Percentiles rank a stretch among this genome's conserved stretches.
Conservation (phyloP, 257 asterid species). For the Gentiana straminea region DNA sequence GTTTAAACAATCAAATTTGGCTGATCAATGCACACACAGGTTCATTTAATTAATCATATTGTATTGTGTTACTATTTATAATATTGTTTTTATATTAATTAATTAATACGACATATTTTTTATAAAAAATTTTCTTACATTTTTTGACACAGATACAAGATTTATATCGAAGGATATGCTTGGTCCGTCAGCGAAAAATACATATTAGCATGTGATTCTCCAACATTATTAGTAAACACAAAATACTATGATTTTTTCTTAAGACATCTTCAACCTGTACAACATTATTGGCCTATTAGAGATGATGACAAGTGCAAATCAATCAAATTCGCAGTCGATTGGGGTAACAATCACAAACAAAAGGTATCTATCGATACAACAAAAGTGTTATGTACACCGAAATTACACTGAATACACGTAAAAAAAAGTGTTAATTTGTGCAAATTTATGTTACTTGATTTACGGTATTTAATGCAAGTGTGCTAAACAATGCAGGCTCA, state of each 20-base stretch:
- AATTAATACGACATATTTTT: background rate
- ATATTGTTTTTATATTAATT: too few relatives aligned
- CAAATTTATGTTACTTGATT: too few relatives aligned
- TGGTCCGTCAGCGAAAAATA: slow-evolving; percentile 30
- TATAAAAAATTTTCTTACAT: background rate
- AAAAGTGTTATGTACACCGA: background rate
- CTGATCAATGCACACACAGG: slow-evolving; percentile 21
- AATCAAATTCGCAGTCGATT: slow-evolving; percentile 21
- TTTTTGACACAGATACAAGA: slow-evolving; percentile 16
- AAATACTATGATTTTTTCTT: slow-evolving; percentile 25
- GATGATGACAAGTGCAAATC: slow-evolving; percentile 20
- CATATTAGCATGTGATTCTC: slow-evolving; percentile 25
- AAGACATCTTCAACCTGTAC: slow-evolving; percentile 17
- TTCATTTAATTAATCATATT: background rate
- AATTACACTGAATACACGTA: too few relatives aligned
- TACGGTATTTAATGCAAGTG: background rate
- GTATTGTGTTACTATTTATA: background rate
- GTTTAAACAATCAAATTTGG: slow-evolving; percentile 18
- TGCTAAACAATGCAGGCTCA: slow-evolving; percentile 21
- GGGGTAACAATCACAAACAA: slow-evolving; percentile 21
- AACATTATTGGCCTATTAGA: slow-evolving; percentile 27
- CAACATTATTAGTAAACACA: slow-evolving; percentile 19
- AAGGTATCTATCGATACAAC: slow-evolving; percentile 9
- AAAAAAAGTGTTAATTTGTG: too few relatives aligned
- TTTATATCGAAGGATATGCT: slow-evolving; percentile 25